Percentiles rank a stretch among this genome's conserved stretches.
phyloP scores from a whole-genome alignment of 352 stramenopile species.

The Phytophthora sojae region DNA sequence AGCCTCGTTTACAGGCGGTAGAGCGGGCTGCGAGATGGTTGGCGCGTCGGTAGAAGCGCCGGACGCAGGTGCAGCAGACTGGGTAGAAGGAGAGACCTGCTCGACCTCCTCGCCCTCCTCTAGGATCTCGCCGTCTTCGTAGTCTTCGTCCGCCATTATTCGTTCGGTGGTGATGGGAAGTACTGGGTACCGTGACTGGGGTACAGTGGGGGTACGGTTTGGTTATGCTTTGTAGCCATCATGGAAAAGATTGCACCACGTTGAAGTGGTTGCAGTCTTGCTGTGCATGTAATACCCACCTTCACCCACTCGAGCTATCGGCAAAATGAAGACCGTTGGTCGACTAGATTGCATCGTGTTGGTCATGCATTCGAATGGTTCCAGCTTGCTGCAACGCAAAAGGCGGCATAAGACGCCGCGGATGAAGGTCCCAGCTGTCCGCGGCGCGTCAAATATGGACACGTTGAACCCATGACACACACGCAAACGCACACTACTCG shows the following conservation, averaged over 20 bases:
- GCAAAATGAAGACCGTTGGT: background rate
- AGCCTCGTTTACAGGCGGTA: constrained; percentile 14
- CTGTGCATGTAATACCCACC: no score
- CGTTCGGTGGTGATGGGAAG: no score
- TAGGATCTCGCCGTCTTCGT: constrained; percentile 80
- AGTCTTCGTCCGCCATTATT: constrained; percentile 41
- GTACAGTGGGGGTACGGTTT: background rate
- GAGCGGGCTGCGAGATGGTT: background rate
- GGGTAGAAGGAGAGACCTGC: background rate
- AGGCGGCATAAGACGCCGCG: constrained; percentile 9
- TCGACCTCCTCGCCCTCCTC: constrained; percentile 66
- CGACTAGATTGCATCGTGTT: background rate
- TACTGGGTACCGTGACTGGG: background rate
- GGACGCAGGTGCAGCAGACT: background rate
- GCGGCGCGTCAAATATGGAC: background rate
- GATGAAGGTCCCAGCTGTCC: constrained; percentile 24
- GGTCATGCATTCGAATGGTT: background rate
- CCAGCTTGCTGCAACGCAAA: background rate
- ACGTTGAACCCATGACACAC: constrained; percentile 33
- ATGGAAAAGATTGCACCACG: background rate
- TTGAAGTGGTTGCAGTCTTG: background rate
- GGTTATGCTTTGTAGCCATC: background rate
- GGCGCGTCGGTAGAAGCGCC: background rate
- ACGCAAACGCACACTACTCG: background rate
- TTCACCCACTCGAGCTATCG: background rate